A percentile compares a stretch with the other conserved stretches of the same genome.
phyloP scores from a whole-genome alignment of 164 flowering plant genomes.

The Vitis riparia region DNA sequence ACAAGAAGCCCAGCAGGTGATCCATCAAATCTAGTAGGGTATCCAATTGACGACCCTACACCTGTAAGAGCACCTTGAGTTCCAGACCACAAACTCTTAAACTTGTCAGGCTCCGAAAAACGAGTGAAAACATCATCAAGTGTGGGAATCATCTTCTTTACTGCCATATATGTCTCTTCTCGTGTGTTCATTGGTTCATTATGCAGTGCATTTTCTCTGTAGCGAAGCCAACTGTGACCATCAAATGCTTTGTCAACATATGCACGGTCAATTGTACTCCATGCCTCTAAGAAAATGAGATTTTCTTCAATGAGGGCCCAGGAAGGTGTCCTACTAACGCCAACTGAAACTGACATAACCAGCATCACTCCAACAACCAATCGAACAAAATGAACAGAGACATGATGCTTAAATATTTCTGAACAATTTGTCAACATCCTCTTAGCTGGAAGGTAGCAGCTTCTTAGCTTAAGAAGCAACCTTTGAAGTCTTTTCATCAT shows the following conservation, averaged over 20 bases:
- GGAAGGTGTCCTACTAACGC: constrained; percentile 33
- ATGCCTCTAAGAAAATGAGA: no score
- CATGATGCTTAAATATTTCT: constrained; percentile 29
- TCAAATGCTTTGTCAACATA: no score
- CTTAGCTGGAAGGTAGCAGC: no score
- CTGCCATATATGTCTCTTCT: constrained; percentile 85
- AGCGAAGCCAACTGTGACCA: constrained; percentile 58
- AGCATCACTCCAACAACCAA: constrained; percentile 50
- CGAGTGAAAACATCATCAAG: constrained; percentile 95
- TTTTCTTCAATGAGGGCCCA: no score
- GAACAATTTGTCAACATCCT: constrained; percentile 14
- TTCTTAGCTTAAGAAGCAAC: no score
- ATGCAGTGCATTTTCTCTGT: constrained; percentile 87
- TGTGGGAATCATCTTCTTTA: constrained; percentile 92
- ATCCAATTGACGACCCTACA: constrained; percentile 93
- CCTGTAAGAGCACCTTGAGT: constrained; percentile 95
- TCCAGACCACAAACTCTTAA: constrained; percentile 94
- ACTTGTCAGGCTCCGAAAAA: constrained; percentile 89
- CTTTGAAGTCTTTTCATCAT: no score
- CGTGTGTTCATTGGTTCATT: constrained; percentile 92
- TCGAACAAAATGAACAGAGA: constrained; percentile 32
- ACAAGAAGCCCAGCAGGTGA: constrained; percentile 73
- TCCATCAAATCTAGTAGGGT: constrained; percentile 55
- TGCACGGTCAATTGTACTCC: no score
- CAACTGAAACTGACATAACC: constrained; percentile 49